These are phyloP conservation scores for Canavalia gladiata DNA, from an alignment of 306 rosid species.

Conservation along the genomic window DNA sequence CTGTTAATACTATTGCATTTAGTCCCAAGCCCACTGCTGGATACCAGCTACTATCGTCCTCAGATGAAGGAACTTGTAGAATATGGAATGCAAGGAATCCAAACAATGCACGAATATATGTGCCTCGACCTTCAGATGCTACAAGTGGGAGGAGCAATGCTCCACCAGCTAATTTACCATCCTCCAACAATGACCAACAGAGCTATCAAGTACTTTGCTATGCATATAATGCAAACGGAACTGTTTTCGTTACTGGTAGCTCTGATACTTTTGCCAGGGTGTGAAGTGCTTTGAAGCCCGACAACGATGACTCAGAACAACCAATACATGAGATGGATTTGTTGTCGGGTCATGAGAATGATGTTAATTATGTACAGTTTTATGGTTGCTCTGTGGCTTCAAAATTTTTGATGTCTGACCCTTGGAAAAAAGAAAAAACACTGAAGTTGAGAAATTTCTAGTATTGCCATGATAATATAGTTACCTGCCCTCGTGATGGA, in stretches of 20 bases:
- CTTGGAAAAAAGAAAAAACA: constrained; percentile 71
- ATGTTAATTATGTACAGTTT: constrained; percentile 92
- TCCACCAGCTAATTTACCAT: constrained; percentile 61
- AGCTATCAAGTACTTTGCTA: constrained; percentile 87
- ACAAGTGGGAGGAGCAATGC: constrained; percentile 71
- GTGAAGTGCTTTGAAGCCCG: constrained; percentile 79
- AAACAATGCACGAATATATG: constrained; percentile 71
- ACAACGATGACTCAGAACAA: constrained; percentile 64
- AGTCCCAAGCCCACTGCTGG: constrained; percentile 76
- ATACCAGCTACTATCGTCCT: constrained; percentile 87
- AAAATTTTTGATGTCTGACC: constrained; percentile 65
- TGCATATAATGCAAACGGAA: constrained; percentile 87
- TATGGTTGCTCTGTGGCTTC: constrained; percentile 89
- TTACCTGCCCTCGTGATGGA: constrained; percentile 96
- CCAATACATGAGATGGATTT: constrained; percentile 83
- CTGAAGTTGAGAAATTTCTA: constrained; percentile 78
- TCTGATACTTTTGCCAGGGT: constrained; percentile 94
- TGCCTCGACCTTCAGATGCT: constrained; percentile 75
- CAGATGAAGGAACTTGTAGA: constrained; percentile 95
- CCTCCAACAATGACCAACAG: constrained; percentile 69
- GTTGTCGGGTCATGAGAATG: constrained; percentile 91
- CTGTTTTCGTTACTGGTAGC: constrained; percentile 94
- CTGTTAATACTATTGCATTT: constrained; percentile 88
- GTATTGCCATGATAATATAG: constrained; percentile 92
- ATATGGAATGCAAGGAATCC: constrained; percentile 91